phyloP scores from a whole-genome alignment of 2,329 filamentous ascomycete species.

The Allantophomopsis cytisporea region DNA sequence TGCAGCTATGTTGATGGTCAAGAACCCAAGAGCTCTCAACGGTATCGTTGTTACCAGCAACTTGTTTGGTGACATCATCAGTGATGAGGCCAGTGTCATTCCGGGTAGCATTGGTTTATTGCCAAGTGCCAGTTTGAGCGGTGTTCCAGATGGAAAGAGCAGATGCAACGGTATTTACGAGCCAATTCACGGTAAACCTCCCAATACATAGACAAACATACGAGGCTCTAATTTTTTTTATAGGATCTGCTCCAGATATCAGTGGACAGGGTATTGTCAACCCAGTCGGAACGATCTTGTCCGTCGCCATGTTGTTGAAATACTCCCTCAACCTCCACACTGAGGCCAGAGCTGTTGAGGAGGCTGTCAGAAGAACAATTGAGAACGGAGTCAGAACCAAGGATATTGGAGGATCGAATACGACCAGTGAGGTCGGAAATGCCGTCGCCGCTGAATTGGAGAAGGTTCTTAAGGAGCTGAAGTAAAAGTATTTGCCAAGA shows the following conservation, averaged over 20 bases:
- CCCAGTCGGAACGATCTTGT: constrained; percentile 83
- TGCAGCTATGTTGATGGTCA: constrained; percentile 96
- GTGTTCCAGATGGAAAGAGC: constrained; percentile 72
- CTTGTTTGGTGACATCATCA: constrained; percentile 91
- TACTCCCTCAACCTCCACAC: constrained; percentile 75
- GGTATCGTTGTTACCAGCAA: constrained; percentile 90
- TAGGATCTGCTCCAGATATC: constrained; percentile 80
- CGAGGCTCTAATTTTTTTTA: no score
- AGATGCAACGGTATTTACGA: constrained; percentile 93
- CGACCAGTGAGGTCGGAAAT: constrained; percentile 71
- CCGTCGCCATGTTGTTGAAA: constrained; percentile 88
- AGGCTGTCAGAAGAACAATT: constrained; percentile 66
- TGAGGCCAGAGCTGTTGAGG: constrained; percentile 68
- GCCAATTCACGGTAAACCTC: constrained; percentile 72
- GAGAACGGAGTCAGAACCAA: constrained; percentile 67
- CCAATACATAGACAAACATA: neutral
- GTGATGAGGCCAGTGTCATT: constrained; percentile 89
- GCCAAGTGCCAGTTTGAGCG: constrained; percentile 76
- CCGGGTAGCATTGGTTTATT: constrained; percentile 80
- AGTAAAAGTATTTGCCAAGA: constrained; percentile 1
- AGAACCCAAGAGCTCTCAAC: constrained; percentile 79
- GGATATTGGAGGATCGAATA: constrained; percentile 69
- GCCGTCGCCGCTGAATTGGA: constrained; percentile 64
- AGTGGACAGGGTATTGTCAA: constrained; percentile 85
- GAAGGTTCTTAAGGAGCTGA: constrained; percentile 36